A percentile compares a stretch with the other conserved stretches of the same genome.
These are phyloP conservation scores for Colletotrichum chrysophilum DNA, from an alignment of 2,329 filamentous ascomycete species.

Conservation along the genomic window DNA sequence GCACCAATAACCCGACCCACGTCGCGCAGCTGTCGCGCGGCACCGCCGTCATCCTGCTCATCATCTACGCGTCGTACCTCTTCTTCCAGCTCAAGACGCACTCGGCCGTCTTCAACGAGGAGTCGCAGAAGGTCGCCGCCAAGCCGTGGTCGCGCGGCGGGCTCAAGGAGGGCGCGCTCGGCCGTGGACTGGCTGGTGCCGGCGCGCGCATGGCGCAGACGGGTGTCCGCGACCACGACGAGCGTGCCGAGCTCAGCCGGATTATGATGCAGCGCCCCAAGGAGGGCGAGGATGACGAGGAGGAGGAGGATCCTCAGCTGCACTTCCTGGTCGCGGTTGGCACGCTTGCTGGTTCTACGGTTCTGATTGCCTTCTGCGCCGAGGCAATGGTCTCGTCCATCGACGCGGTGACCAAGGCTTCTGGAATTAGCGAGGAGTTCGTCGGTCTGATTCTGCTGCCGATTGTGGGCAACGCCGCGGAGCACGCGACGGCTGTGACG, in stretches of 20 bases:
- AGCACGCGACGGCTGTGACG: conserved; percentile 81
- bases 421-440: conserved; percentile 72
- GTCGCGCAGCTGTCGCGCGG: conserved; percentile 73
- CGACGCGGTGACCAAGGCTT: conserved; percentile 66
- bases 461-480: conserved; percentile 83
- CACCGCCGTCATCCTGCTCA: conserved; percentile 78
- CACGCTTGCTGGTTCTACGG: conserved; percentile 75
- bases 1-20: conserved; percentile 43
- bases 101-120: conserved; percentile 77
- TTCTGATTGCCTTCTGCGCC: conserved; percentile 80
- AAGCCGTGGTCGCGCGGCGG: conserved; percentile 46
- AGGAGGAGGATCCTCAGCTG: conserved; percentile 77
- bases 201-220: conserved; percentile 41
- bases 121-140: conserved; percentile 77
- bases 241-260: conserved; percentile 44
- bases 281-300: conserved; percentile 66
- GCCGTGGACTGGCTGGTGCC: conserved; percentile 44
- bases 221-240: conserved; percentile 41
- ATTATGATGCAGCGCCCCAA: conserved; percentile 47
- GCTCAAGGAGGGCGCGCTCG: conserved; percentile 38
- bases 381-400: conserved; percentile 81
- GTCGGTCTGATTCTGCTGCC: conserved; percentile 81
- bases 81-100: conserved; percentile 93
- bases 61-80: conserved; percentile 85
- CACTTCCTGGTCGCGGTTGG: conserved; percentile 73